Conservation (phyloP, 306 rosid genomes). For the Cajanus cajan region DNA sequence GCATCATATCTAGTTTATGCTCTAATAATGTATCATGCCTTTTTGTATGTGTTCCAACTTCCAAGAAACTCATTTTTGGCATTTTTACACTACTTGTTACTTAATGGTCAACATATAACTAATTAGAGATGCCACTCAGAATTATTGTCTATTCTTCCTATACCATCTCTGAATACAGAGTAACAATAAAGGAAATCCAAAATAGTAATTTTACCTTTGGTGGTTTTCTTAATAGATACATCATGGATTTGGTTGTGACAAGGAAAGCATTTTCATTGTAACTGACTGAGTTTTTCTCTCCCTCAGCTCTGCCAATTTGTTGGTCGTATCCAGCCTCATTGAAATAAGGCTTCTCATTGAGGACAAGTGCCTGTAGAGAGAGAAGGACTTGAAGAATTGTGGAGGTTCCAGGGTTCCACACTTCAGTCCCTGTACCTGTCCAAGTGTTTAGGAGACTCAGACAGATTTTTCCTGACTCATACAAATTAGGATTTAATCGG, state of each 20-base stretch:
- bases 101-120: background rate
- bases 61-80: background rate
- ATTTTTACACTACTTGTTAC: background rate
- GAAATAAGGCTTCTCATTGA: slow-evolving; percentile 94
- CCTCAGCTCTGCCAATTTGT: slow-evolving; percentile 87
- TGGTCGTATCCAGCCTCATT: slow-evolving; percentile 98
- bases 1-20: background rate
- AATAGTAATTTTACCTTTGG: slow-evolving; percentile 62
- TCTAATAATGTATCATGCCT: background rate
- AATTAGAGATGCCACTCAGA: background rate
- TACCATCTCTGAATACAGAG: background rate
- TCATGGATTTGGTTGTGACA: slow-evolving; percentile 78
- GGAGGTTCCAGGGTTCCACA: slow-evolving; percentile 83
- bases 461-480: slow-evolving; percentile 95
- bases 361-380: slow-evolving; percentile 97
- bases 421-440: slow-evolving; percentile 81
- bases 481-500: slow-evolving; percentile 86
- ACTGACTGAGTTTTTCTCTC: slow-evolving; percentile 89
- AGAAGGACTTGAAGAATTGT: slow-evolving; percentile 91
- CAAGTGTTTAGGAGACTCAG: slow-evolving; percentile 93
- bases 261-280: slow-evolving; percentile 93
- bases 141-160: background rate
- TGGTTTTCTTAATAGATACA: slow-evolving; percentile 61
- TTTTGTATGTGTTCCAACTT: background rate
- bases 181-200: background rate